Percentiles rank a stretch among this genome's conserved stretches.
Evolutionary conservation across 441 rosid genomes (phyloP).

Genomic region (Erysimum cheiri): DNA sequence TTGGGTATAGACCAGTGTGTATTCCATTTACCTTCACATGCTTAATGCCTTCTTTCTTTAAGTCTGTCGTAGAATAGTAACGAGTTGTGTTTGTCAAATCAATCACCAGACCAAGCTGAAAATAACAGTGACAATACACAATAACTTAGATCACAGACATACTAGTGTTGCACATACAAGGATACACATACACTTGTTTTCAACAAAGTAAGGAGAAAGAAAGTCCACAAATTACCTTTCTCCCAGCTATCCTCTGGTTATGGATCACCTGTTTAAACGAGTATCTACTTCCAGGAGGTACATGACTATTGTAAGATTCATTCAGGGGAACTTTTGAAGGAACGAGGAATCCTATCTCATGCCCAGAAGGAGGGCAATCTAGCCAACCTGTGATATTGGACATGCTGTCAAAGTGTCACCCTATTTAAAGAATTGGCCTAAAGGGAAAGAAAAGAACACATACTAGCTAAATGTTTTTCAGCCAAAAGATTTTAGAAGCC

Average conservation of each 20-base stretch:
- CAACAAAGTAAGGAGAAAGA: constrained; percentile 9
- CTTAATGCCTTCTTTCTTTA: constrained; percentile 93
- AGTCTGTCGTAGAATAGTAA: constrained; percentile 75
- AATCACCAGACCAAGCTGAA: constrained; percentile 97
- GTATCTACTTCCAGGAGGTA: constrained; percentile 97
- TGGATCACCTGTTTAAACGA: constrained; percentile 89
- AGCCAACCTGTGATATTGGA: constrained; percentile 79
- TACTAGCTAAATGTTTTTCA: not conserved
- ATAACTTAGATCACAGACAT: constrained; percentile 23
- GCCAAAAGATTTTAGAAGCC: constrained; percentile 23
- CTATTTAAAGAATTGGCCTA: constrained; percentile 32
- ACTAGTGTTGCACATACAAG: constrained; percentile 3
- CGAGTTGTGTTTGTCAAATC: constrained; percentile 97
- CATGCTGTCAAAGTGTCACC: constrained; percentile 29
- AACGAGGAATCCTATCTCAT: constrained; percentile 70
- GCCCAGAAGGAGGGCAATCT: constrained; percentile 85
- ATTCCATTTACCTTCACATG: constrained; percentile 76
- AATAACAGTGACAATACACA: constrained; percentile 27
- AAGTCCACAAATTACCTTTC: constrained; percentile 60
- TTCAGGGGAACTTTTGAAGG: constrained; percentile 98
- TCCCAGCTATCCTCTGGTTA: constrained; percentile 75
- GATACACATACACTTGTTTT: constrained; percentile 5
- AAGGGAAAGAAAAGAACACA: constrained; percentile 17
- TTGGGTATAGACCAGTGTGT: constrained; percentile 1
- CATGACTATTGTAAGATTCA: constrained; percentile 71